Evolutionary conservation across 108 stramenopile genomes (phyloP).

Genomic region (Mayamaea pseudoterrestris): DNA sequence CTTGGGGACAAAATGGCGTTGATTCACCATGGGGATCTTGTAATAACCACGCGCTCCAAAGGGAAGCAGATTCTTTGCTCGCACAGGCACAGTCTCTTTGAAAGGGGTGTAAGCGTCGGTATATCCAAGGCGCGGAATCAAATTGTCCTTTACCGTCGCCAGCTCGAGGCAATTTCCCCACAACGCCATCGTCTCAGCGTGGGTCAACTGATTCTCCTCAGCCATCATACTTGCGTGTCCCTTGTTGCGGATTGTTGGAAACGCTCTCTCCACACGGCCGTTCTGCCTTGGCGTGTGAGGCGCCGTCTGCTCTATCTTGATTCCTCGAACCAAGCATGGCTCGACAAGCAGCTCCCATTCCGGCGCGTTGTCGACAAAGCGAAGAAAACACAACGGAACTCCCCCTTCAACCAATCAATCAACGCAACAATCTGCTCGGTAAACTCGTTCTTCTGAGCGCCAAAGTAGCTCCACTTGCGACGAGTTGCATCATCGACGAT

Average conservation of each 20-base stretch:
- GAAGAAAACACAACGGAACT: not conserved
- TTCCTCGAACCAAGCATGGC: not conserved
- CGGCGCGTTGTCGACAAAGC: not conserved
- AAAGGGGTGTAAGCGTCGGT: too few species aligned
- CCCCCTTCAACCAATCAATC: not conserved
- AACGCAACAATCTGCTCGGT: not conserved
- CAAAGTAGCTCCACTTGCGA: not conserved
- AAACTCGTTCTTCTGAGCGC: not conserved
- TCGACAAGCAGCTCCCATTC: not conserved
- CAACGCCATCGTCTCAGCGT: not conserved
- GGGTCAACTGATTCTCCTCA: not conserved
- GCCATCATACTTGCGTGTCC: slow-evolving; percentile 12
- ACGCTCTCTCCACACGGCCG: not conserved
- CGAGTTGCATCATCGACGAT: slow-evolving; percentile 6
- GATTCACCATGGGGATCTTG: too few species aligned
- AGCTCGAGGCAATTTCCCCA: too few species aligned
- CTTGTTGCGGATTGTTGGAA: not conserved
- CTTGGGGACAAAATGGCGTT: too few species aligned
- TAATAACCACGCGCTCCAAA: too few species aligned
- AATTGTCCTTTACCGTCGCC: too few species aligned
- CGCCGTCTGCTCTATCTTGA: slow-evolving; percentile 1
- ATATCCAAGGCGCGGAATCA: too few species aligned
- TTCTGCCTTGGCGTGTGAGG: slow-evolving; percentile 1
- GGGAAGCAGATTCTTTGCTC: too few species aligned
- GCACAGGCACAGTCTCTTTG: too few species aligned